Conservation (phyloP, 495 filamentous ascomycete genomes). For the Halenospora varia region DNA sequence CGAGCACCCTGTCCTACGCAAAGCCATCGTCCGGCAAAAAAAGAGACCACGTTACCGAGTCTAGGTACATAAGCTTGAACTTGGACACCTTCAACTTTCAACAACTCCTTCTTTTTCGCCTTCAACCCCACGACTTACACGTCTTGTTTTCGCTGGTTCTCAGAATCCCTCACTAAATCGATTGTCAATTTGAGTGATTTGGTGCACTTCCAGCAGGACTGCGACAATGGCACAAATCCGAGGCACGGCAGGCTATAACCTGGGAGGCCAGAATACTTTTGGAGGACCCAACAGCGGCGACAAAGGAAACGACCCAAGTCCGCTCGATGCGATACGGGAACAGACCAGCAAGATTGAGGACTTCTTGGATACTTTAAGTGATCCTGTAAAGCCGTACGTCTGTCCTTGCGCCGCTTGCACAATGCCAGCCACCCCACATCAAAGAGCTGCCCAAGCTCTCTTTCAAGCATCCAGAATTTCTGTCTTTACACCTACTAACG, state of each 20-base stretch:
- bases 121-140: neutral
- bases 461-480: too few species aligned
- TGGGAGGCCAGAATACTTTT: slow-evolving; percentile 72
- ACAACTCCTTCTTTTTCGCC: neutral
- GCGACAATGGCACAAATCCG: slow-evolving; percentile 85
- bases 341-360: slow-evolving; percentile 99
- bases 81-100: neutral
- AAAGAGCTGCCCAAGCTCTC: too few species aligned
- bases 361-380: slow-evolving; percentile 79
- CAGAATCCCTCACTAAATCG: neutral
- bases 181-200: slow-evolving; percentile 6
- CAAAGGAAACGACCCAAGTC: slow-evolving; percentile 70
- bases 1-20: neutral
- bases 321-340: slow-evolving; percentile 85
- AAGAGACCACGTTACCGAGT: slow-evolving; percentile 4
- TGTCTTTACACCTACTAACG: slow-evolving; percentile 4
- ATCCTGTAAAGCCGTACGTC: slow-evolving; percentile 92
- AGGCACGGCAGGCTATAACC: slow-evolving; percentile 93
- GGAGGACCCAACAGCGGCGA: slow-evolving; percentile 59
- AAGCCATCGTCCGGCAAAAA: neutral
- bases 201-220: slow-evolving; percentile 20
- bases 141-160: slow-evolving; percentile 1
- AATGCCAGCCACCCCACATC: neutral
- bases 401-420: neutral
- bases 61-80: slow-evolving; percentile 3